Evolutionary conservation across 805 yeast species (phyloP).

Genomic region (Komagataella kurtzmanii): DNA sequence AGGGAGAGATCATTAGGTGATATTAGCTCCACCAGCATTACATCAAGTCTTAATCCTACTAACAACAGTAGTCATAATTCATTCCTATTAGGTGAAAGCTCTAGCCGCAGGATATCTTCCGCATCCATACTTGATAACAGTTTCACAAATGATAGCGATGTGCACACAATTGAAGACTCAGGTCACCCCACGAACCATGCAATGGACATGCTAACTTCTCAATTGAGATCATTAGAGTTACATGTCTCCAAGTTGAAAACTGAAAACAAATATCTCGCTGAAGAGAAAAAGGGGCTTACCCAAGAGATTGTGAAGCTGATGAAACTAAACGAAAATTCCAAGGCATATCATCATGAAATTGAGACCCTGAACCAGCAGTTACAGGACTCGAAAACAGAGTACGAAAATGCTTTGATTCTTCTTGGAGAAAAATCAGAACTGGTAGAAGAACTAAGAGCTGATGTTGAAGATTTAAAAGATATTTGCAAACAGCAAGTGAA

Average conservation of each 20-base stretch:
- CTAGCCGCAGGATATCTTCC: neutral
- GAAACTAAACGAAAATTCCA: conserved; percentile 31
- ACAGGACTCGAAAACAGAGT: conserved; percentile 22
- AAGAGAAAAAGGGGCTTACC: conserved; percentile 54
- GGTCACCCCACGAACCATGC: conserved; percentile 33
- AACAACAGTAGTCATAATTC: neutral
- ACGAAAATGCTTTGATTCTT: conserved; percentile 46
- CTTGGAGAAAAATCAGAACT: conserved; percentile 82
- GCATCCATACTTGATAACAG: neutral
- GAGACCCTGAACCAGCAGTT: conserved; percentile 20
- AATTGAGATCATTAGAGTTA: conserved; percentile 66
- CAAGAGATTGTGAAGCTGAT: conserved; percentile 50
- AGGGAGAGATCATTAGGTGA: neutral
- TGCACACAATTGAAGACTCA: conserved; percentile 11
- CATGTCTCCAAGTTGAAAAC: conserved; percentile 57
- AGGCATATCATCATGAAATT: conserved; percentile 14
- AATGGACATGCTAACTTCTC: conserved; percentile 18
- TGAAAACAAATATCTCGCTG: conserved; percentile 37
- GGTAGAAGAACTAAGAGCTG: conserved; percentile 78
- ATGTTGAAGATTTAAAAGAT: conserved; percentile 80
- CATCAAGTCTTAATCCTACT: neutral
- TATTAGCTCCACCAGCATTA: neutral
- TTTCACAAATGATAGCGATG: neutral
- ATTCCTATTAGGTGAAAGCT: neutral
- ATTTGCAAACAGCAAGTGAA: conserved; percentile 75